These are phyloP conservation scores for Meredithiella fracta DNA, from an alignment of 2,329 filamentous ascomycete genomes.

Conservation along the genomic window DNA sequence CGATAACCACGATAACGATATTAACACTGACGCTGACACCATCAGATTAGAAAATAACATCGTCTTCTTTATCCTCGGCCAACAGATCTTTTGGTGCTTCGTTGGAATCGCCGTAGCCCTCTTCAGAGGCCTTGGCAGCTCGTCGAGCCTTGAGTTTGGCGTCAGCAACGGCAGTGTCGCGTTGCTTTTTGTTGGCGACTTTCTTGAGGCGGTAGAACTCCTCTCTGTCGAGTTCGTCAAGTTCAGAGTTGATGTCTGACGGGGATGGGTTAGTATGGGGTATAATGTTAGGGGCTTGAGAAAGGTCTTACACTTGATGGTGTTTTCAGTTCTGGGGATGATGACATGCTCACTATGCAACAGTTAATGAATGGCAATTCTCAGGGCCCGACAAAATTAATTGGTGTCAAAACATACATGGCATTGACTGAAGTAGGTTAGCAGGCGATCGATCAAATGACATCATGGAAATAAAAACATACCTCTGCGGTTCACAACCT, in stretches of 20 bases:
- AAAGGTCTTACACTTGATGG: constrained; percentile 93
- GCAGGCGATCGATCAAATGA: background rate
- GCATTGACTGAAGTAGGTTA: constrained; percentile 54
- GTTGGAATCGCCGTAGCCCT: constrained; percentile 27
- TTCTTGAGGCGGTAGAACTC: constrained; percentile 98
- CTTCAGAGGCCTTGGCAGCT: constrained; percentile 28
- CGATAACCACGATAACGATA: too few relatives aligned
- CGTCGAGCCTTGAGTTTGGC: constrained; percentile 62
- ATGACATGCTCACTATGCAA: constrained; percentile 65
- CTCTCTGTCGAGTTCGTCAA: constrained; percentile 92
- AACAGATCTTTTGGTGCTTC: constrained; percentile 46
- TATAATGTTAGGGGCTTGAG: background rate
- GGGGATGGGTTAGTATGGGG: background rate
- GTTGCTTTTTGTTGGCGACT: constrained; percentile 70
- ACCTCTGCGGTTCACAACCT: constrained; percentile 94
- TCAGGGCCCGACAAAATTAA: background rate
- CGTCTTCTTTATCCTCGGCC: constrained; percentile 60
- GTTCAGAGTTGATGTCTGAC: constrained; percentile 89
- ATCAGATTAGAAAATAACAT: constrained; percentile 85
- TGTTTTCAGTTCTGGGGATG: constrained; percentile 94
- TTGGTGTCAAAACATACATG: constrained; percentile 43
- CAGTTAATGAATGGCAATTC: constrained; percentile 34
- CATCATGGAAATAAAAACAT: constrained; percentile 19
- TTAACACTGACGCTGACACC: too few relatives aligned
- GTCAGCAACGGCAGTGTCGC: constrained; percentile 55